Conservation (phyloP, 352 stramenopile genomes). For the Sclerospora graminicola region DNA sequence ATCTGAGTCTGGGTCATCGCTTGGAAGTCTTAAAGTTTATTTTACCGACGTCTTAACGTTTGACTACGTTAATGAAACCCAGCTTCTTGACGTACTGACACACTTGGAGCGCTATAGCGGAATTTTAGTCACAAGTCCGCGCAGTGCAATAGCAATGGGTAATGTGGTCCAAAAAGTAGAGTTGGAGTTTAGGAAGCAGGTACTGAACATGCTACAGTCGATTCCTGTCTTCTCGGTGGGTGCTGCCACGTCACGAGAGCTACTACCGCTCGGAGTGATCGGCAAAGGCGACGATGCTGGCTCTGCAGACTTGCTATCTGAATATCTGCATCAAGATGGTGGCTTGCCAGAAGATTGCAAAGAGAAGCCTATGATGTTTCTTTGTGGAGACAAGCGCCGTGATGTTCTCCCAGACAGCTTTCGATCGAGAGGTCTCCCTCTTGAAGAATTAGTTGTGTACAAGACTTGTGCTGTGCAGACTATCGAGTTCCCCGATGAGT, state of each 20-base stretch:
- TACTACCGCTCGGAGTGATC: slow-evolving; percentile 36
- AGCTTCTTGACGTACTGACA: slow-evolving; percentile 26
- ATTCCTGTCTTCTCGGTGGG: slow-evolving; percentile 56
- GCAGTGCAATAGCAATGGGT: slow-evolving; percentile 42
- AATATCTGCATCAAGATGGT: slow-evolving; percentile 33
- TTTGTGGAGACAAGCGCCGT: slow-evolving; percentile 65
- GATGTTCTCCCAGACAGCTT: slow-evolving; percentile 62
- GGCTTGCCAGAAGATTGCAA: slow-evolving; percentile 22
- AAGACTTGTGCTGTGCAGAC: slow-evolving; percentile 35
- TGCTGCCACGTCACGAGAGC: slow-evolving; percentile 47
- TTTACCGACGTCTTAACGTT: slow-evolving; percentile 68
- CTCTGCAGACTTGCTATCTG: slow-evolving; percentile 48
- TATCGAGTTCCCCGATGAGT: slow-evolving; percentile 30
- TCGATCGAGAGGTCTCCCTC: slow-evolving; percentile 19
- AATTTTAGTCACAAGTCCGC: slow-evolving; percentile 68
- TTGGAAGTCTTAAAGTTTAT: slow-evolving; percentile 7
- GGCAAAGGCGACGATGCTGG: slow-evolving; percentile 59
- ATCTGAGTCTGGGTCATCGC: not conserved
- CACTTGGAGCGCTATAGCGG: slow-evolving; percentile 41
- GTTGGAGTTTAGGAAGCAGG: slow-evolving; percentile 2
- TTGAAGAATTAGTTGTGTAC: slow-evolving; percentile 67
- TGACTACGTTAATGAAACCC: slow-evolving; percentile 43
- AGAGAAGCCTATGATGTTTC: slow-evolving; percentile 54
- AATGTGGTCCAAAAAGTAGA: slow-evolving; percentile 27
- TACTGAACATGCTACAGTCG: slow-evolving; percentile 20